Conservation (phyloP, 2,329 filamentous ascomycete species). For the Pestalotiopsis sp. region DNA sequence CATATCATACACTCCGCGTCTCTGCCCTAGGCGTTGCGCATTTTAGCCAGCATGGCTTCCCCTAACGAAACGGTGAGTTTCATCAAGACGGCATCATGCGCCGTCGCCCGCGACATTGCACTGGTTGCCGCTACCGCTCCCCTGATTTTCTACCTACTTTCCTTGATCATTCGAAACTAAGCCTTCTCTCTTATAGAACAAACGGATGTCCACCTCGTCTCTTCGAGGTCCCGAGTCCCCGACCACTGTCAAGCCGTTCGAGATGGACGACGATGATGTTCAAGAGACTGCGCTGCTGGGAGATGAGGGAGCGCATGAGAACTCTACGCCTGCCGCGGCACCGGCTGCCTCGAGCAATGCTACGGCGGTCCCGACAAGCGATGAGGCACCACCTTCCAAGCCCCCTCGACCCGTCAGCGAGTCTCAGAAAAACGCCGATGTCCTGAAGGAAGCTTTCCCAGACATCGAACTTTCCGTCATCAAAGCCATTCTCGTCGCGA, state of each 20-base stretch:
- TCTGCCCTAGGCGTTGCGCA: not conserved
- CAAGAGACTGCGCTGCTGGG: slow-evolving; percentile 59
- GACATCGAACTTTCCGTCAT: slow-evolving; percentile 78
- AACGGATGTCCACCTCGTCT: slow-evolving; percentile 39
- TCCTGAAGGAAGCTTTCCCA: slow-evolving; percentile 92
- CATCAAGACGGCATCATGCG: slow-evolving; percentile 1
- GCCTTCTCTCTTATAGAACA: slow-evolving; percentile 37
- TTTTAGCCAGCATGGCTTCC: slow-evolving; percentile 11
- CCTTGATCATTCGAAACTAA: not conserved
- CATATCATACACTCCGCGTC: not conserved
- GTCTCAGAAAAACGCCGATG: slow-evolving; percentile 82
- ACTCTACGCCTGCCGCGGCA: slow-evolving; percentile 24
- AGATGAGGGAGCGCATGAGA: slow-evolving; percentile 39
- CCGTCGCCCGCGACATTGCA: not conserved
- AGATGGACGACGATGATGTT: slow-evolving; percentile 71
- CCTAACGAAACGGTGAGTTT: slow-evolving; percentile 14
- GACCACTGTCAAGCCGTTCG: slow-evolving; percentile 65
- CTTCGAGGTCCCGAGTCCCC: slow-evolving; percentile 59
- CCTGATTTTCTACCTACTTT: not conserved
- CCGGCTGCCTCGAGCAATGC: slow-evolving; percentile 37
- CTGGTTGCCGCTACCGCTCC: not conserved
- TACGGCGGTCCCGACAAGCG: slow-evolving; percentile 37
- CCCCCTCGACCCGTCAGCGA: slow-evolving; percentile 83
- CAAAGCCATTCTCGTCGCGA: slow-evolving; percentile 85
- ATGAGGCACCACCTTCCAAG: slow-evolving; percentile 68